phyloP scores from a whole-genome alignment of 371 early-diverging fungal species.

The Haplosporangium sp. region DNA sequence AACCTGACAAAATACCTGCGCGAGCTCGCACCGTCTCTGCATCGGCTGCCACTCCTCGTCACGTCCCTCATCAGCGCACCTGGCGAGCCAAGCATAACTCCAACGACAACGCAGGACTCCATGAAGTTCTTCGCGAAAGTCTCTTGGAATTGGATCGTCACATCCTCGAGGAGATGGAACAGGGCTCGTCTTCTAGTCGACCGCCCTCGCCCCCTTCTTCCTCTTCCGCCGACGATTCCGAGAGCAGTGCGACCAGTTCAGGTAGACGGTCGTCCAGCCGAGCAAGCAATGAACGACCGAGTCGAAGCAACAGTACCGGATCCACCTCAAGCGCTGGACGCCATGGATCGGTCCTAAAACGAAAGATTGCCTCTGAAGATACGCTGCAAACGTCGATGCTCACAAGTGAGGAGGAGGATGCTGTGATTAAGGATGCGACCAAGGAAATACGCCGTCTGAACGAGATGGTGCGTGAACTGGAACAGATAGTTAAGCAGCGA shows the following conservation, averaged over 20 bases:
- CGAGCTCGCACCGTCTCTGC: background rate
- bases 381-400: background rate
- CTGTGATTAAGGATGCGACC: background rate
- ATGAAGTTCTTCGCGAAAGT: conserved; percentile 26
- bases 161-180: conserved; percentile 16
- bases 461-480: conserved; percentile 12
- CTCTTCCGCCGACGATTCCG: conserved; percentile 2
- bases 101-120: conserved; percentile 12
- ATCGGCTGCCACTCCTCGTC: background rate
- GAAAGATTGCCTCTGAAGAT: background rate
- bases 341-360: conserved; percentile 4
- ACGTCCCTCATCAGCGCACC: background rate
- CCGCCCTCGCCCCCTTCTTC: conserved; percentile 15
- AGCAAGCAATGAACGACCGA: background rate
- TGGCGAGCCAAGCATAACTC: background rate
- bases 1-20: background rate
- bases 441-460: conserved; percentile 9
- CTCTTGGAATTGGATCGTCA: conserved; percentile 32
- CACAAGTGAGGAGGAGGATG: conserved; percentile 11
- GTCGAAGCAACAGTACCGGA: conserved; percentile 13
- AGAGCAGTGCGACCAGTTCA: background rate
- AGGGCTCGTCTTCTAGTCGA: conserved; percentile 2
- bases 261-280: background rate
- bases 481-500: background rate
- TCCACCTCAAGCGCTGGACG: conserved; percentile 8